Conservation (phyloP, 345 rosid species). For the Arabis hirsuta region DNA sequence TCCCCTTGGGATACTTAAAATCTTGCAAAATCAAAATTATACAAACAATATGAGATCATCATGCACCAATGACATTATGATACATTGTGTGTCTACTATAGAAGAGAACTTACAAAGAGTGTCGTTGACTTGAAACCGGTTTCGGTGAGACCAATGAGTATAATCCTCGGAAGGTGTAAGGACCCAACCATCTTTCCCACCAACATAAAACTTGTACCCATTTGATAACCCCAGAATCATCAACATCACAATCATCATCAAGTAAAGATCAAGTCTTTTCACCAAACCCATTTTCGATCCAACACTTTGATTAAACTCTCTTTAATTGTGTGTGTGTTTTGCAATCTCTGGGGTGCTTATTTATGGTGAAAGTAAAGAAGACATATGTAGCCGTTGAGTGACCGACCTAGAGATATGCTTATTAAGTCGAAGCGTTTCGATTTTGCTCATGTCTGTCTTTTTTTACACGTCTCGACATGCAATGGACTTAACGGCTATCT, state of each 20-base stretch:
- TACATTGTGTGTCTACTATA: background rate
- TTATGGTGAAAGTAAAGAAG: constrained; percentile 40
- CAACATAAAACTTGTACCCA: constrained; percentile 62
- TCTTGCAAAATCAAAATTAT: constrained; percentile 22
- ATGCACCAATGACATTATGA: background rate
- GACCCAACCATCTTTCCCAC: constrained; percentile 88
- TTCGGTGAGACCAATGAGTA: constrained; percentile 82
- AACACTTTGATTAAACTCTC: background rate
- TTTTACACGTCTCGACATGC: constrained; percentile 62
- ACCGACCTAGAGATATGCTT: constrained; percentile 19
- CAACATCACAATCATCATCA: constrained; percentile 36
- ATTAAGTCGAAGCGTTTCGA: constrained; percentile 48
- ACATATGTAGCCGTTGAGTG: constrained; percentile 44
- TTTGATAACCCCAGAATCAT: constrained; percentile 46
- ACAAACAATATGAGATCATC: background rate
- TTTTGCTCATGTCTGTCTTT: constrained; percentile 21
- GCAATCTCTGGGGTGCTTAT: constrained; percentile 25
- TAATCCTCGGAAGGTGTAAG: constrained; percentile 64
- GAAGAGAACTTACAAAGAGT: constrained; percentile 57
- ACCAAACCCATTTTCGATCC: constrained; percentile 21
- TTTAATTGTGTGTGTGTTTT: constrained; percentile 13
- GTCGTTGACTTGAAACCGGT: constrained; percentile 83
- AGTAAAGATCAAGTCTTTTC: constrained; percentile 22
- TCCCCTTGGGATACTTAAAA: constrained; percentile 44
- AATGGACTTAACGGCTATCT: constrained; percentile 51